Base-by-base conservation (phyloP, 495 filamentous ascomycete genomes). In the Aspergillus cavernicola region DNA sequence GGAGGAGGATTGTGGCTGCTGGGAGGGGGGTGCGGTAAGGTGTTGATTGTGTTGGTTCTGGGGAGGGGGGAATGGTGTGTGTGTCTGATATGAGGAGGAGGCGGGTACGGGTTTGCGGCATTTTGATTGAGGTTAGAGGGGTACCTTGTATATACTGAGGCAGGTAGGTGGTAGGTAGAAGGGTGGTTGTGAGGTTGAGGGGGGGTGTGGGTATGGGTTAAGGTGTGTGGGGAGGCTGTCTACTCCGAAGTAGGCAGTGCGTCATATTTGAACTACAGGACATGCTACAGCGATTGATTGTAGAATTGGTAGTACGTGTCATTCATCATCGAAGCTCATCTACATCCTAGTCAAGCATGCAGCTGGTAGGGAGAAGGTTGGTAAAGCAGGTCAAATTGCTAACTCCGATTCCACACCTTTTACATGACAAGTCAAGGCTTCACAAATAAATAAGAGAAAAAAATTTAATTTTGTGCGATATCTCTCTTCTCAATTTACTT, bases 81-180 rank as follows among this genome's bases (percentile, higher is more conserved):
- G 84, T 87, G 66, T 88, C 84, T 23, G 81, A 82, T 56, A 88
- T 69, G 55, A 88, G 74, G 57, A 78, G 70, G 57, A 86, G 70
- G 50, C 75, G 74, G 23, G 80, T 80, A 61, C 51, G 53, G 38
- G 6, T 24, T 20, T 47, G 4, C 12, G 20, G 33, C 23, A 50
- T 50, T 24, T 39, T 6, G 24, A 12, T 29, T 15, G 13, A 4
- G 23, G 11, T 15, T 22, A 10, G 9, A 10, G 38, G 10, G 10
- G 7, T 23, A 22, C 2, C 4, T 18, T 38, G 32, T 36, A n/a
- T 36, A 4, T 4, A 4, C 12, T 19, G 36, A 19, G n/a, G 12
- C 11, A 13, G 31, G 6, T 33, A 9, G 31, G 31, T 33, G 11
- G 31, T 4, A 4, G 24, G 24, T 28, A 9, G 24, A 9, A 28